Conservation (phyloP, 2,329 filamentous ascomycete species). For the Akanthomyces muscarius region DNA sequence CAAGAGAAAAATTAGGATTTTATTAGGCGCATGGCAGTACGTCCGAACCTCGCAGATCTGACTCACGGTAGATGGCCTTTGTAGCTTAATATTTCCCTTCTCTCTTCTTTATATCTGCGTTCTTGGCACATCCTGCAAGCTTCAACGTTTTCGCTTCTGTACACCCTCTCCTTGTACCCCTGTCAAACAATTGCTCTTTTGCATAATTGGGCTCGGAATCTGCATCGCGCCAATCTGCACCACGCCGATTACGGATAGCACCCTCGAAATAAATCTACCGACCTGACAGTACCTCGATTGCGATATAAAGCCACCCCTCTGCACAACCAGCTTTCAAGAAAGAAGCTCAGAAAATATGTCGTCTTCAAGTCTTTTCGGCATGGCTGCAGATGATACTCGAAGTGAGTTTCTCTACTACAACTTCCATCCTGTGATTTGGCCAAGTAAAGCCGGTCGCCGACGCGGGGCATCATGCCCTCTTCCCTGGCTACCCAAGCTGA, state of each 20-base stretch:
- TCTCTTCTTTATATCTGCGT: neutral
- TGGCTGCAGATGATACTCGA: conserved; percentile 44
- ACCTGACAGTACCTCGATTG: conserved; percentile 6
- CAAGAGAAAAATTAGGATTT: neutral
- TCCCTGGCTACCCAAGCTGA: neutral
- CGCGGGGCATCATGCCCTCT: conserved; percentile 6
- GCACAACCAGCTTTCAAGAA: neutral
- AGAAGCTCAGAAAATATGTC: conserved; percentile 28
- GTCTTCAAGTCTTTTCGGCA: conserved; percentile 37
- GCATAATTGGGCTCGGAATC: conserved; percentile 6
- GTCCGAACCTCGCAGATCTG: conserved; percentile 16
- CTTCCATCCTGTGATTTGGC: neutral
- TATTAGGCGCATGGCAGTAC: neutral
- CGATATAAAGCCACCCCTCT: neutral
- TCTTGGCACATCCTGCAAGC: neutral
- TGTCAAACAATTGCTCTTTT: neutral
- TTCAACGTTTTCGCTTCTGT: neutral
- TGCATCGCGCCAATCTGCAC: conserved; percentile 3
- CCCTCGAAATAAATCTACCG: neutral
- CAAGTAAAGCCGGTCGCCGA: neutral
- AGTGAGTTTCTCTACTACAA: conserved; percentile 28
- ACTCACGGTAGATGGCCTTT: conserved; percentile 12
- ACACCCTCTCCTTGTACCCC: neutral
- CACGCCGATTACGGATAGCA: conserved; percentile 13
- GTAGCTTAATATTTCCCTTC: neutral